Conservation (phyloP, 2,329 filamentous ascomycete genomes). For the Phialemoniopsis sp. region DNA sequence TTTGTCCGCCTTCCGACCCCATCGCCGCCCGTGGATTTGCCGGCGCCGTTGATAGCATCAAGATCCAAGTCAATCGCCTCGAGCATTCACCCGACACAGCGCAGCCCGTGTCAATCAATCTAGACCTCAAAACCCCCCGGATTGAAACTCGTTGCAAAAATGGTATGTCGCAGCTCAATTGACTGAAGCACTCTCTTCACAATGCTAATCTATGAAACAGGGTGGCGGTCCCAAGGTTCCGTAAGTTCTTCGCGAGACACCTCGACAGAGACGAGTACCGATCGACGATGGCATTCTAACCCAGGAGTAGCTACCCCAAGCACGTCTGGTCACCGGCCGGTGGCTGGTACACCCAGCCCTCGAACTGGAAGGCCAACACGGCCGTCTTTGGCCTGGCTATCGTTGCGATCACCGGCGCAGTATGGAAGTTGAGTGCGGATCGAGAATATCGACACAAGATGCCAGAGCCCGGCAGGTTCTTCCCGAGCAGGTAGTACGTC, state of each 20-base stretch:
- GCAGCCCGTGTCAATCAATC: conserved; percentile 5
- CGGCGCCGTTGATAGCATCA: not conserved
- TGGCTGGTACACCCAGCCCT: conserved; percentile 94
- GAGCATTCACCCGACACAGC: no score
- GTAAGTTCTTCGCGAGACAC: conserved; percentile 31
- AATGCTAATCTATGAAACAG: conserved; percentile 42
- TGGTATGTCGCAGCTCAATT: not conserved
- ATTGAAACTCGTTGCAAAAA: conserved; percentile 2
- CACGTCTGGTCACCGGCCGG: conserved; percentile 98
- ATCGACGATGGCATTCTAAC: conserved; percentile 9
- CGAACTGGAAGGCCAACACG: conserved; percentile 95
- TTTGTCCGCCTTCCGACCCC: no score
- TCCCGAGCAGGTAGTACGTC: conserved; percentile 80
- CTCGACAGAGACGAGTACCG: not conserved
- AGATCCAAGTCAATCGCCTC: not conserved
- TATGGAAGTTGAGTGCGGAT: conserved; percentile 70
- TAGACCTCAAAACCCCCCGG: no score
- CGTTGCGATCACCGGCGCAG: conserved; percentile 57
- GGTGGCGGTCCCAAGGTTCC: conserved; percentile 70
- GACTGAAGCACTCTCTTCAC: conserved; percentile 11
- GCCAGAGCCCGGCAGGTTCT: conserved; percentile 76
- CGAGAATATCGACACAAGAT: conserved; percentile 71
- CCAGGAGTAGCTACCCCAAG: conserved; percentile 74
- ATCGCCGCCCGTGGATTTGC: no score
- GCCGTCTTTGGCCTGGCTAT: conserved; percentile 32